These are phyloP conservation scores for Xylariaceae sp. DNA, from an alignment of 2,329 filamentous ascomycete species.

Conservation along the genomic window DNA sequence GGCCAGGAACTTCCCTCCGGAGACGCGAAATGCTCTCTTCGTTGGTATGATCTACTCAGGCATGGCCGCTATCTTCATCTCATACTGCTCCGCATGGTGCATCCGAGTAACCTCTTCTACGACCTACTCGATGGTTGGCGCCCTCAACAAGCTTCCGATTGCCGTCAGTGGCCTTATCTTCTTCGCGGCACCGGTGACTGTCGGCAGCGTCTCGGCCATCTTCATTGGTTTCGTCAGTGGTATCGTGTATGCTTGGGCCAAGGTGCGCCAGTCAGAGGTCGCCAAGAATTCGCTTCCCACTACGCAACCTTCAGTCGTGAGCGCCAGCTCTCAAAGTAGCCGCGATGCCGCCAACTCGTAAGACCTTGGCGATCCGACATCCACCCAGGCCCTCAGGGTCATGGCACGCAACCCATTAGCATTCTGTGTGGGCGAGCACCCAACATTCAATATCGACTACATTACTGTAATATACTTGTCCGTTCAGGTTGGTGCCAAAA, in stretches of 20 bases:
- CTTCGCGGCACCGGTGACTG: slow-evolving; percentile 89
- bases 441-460: slow-evolving; percentile 6
- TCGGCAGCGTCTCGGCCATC: slow-evolving; percentile 89
- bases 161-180: slow-evolving; percentile 89
- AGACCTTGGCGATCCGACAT: neutral
- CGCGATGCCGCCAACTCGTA: slow-evolving; percentile 76
- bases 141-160: slow-evolving; percentile 96
- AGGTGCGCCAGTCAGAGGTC: slow-evolving; percentile 71
- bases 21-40: slow-evolving; percentile 73
- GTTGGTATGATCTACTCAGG: slow-evolving; percentile 92
- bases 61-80: slow-evolving; percentile 91
- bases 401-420: slow-evolving; percentile 1
- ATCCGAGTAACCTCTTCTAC: slow-evolving; percentile 96
- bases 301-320: slow-evolving; percentile 70
- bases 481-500: slow-evolving; percentile 14
- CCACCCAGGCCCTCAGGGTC: neutral
- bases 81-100: slow-evolving; percentile 99
- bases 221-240: slow-evolving; percentile 87
- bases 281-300: slow-evolving; percentile 66
- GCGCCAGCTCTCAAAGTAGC: slow-evolving; percentile 87
- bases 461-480: slow-evolving; percentile 26
- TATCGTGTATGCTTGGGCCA: slow-evolving; percentile 83
- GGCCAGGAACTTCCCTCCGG: slow-evolving; percentile 80
- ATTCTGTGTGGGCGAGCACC: slow-evolving; percentile 9
- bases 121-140: slow-evolving; percentile 98